Evolutionary conservation across 306 rosid species (phyloP).

Genomic region (Cucurbita ficifolia): DNA sequence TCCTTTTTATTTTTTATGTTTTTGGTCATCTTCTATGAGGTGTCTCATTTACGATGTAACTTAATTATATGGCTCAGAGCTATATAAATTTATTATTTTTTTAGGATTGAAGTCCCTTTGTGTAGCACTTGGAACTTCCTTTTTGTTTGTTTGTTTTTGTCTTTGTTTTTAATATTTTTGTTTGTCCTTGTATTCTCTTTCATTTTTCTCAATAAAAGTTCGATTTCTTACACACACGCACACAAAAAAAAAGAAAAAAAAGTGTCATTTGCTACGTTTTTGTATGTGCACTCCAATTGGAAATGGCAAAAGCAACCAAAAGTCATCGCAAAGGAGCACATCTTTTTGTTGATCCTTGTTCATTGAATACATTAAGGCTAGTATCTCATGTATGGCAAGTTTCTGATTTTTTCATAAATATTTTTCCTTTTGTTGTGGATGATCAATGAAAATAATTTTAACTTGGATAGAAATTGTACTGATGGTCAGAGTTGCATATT

Average conservation of each 20-base stretch:
- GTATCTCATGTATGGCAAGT: not conserved
- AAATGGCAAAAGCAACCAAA: not conserved
- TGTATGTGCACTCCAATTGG: not conserved
- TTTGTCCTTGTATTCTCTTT: not conserved
- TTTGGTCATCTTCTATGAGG: not conserved
- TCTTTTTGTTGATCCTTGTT: not conserved
- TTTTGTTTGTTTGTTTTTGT: not conserved
- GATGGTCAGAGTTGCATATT: slow-evolving; percentile 10
- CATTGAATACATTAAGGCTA: not conserved
- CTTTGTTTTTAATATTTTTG: no score
- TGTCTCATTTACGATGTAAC: not conserved
- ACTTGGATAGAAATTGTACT: not conserved
- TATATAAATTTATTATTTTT: not conserved
- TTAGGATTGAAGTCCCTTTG: not conserved
- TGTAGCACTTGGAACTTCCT: not conserved
- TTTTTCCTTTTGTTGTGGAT: not conserved
- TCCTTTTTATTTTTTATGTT: not conserved
- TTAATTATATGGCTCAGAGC: not conserved
- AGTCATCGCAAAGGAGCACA: not conserved
- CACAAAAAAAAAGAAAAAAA: no score
- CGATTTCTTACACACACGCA: no score
- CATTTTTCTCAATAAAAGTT: not conserved
- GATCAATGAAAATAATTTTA: not conserved
- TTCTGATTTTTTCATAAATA: not conserved
- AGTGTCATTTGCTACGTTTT: not conserved